Evolutionary conservation across 352 stramenopile genomes (phyloP).

Genomic region (Phytophthora rubi): DNA sequence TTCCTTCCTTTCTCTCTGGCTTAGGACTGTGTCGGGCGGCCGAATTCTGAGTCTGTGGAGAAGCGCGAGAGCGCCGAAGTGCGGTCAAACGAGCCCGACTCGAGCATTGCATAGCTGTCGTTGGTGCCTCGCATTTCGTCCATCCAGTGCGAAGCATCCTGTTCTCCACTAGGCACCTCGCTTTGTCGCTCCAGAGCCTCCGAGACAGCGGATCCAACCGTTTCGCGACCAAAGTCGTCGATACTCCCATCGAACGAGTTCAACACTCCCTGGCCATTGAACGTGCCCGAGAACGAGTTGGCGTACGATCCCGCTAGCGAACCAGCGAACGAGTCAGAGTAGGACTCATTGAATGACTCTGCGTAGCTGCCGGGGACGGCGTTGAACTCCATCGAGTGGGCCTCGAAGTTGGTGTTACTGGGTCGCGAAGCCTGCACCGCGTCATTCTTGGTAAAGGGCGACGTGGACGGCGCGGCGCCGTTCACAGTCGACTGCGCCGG

Average conservation of each 20-base stretch:
- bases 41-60: conserved; percentile 75
- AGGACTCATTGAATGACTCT: conserved; percentile 69
- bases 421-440: conserved; percentile 48
- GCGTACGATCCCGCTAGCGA: conserved; percentile 49
- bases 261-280: conserved; percentile 58
- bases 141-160: conserved; percentile 71
- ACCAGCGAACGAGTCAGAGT: conserved; percentile 42
- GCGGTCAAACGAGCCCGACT: conserved; percentile 74
- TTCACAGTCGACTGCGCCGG: conserved; percentile 41
- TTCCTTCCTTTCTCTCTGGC: conserved; percentile 22
- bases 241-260: conserved; percentile 60
- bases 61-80: conserved; percentile 74
- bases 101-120: conserved; percentile 86
- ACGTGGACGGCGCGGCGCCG: conserved; percentile 34
- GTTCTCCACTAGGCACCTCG: conserved; percentile 29
- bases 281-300: conserved; percentile 51
- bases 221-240: conserved; percentile 47
- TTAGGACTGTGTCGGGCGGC: conserved; percentile 43
- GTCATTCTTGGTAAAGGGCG: conserved; percentile 47
- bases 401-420: conserved; percentile 57
- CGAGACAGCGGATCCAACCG: conserved; percentile 37
- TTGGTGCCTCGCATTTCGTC: conserved; percentile 82
- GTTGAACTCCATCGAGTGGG: conserved; percentile 62
- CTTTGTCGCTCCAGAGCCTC: conserved; percentile 37
- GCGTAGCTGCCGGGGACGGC: conserved; percentile 49